phyloP scores from a whole-genome alignment of 495 filamentous ascomycete species.

The Umbilicaria muhlenbergii region DNA sequence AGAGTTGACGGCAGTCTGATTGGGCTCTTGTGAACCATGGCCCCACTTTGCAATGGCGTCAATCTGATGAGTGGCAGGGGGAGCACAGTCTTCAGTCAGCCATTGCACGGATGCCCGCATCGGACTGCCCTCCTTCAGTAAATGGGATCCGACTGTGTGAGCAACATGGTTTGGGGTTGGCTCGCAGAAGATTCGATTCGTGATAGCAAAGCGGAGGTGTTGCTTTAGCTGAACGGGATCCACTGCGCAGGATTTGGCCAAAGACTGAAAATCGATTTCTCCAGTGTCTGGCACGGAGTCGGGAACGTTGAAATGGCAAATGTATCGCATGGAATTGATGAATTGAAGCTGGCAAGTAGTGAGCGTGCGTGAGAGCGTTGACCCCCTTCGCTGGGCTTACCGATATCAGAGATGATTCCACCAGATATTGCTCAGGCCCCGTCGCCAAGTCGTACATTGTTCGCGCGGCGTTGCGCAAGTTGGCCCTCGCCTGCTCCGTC shows the following conservation, averaged over 20 bases:
- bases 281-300: neutral
- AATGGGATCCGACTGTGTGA: neutral
- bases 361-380: neutral
- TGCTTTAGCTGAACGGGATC: neutral
- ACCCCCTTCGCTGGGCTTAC: neutral
- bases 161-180: neutral
- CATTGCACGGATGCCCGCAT: neutral
- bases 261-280: neutral
- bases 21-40: neutral
- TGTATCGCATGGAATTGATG: neutral
- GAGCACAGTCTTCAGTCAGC: neutral
- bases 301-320: neutral
- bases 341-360: neutral
- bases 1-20: slow-evolving; percentile 2
- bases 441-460: neutral
- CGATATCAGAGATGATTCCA: slow-evolving; percentile 1
- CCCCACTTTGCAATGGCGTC: slow-evolving; percentile 1
- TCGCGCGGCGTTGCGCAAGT: neutral
- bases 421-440: neutral
- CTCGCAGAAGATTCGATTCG: neutral
- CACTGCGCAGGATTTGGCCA: neutral
- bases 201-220: neutral
- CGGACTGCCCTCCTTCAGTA: neutral
- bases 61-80: neutral
- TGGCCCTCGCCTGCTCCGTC: neutral